Evolutionary conservation across 495 filamentous ascomycete species (phyloP), one percentile per base, ranked within the genome.

Genomic region (Penicillium salamii): DNA sequence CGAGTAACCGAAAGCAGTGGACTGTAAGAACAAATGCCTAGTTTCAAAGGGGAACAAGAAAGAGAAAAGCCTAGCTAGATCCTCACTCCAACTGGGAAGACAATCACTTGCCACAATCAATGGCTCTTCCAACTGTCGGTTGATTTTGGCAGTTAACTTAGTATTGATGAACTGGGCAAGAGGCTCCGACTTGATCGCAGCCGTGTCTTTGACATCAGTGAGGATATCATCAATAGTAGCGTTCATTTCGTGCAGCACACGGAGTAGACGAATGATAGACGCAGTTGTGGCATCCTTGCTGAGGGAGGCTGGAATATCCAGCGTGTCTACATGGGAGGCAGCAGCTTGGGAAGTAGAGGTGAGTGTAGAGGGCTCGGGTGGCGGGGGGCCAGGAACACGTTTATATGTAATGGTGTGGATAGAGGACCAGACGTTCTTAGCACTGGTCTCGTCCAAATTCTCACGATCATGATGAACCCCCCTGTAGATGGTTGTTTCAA

Each of bases 11-110:
- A 97, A 99, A 1, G 93, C 95, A 1, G 95, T 99, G 0, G 93
- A 97, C 65, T 96, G 95, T 4, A 99, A 74, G 79, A 97, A 99
- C 19, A 99, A 72, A 69, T 99, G 93, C 6, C 95, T 82, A 0
- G 95, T 99, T 71, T 99, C 95, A 61, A 99, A 99, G 5, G 95
- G 95, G 64, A 99, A 99, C n/a, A 97, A 72, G 77, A 99, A 99
- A 3, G 95, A 91, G 65, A 96, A 99, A 1, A 96, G 74, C 28
- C 93, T 85, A 12, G 95, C 89, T n/a, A 99, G 72, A 65, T 99
- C 93, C 70, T 97, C 91, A 54, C 90, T 96, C 93, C 93, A 99
- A 63, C 79, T 88, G 7, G 93, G 93, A 42, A 99, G 79, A 62
- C 95, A 99, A 57, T 89, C 95, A 68, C 95, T 97, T 2, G 95